Evolutionary conservation across 129 eudicot species (phyloP), one percentile per base, ranked within the genome.

Genomic region (Lonicera japonica): DNA sequence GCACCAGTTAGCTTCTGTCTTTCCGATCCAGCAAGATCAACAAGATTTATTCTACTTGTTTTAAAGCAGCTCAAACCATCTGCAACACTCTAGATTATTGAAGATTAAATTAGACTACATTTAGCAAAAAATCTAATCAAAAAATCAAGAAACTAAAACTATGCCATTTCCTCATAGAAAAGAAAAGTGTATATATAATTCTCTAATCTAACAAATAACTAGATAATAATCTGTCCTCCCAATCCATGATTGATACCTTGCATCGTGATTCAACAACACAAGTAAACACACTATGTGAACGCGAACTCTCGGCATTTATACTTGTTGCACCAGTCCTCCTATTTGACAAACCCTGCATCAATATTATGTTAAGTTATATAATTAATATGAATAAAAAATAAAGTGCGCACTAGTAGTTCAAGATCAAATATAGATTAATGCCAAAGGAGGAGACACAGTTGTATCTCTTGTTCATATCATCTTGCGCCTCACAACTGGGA

Each of bases 11-110:
- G 73, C 70, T 92, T 92, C 68, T 92, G 98, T 54, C 98, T 92
- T 77, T 92, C 98, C 23, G 96, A 92, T 53, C 98, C 98, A 34
- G 98, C 98, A 78, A 92, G 95, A 70, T 92, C 98, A 74, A 92
- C 98, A 64, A 92, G 86, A 65, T 92, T 92, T 61, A 92, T 92
- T 78, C 87, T 82, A 67, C 98, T 92, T 20, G 83, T 82, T 74
- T 87, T 92, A 43, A 87, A 74, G 71, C 86, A 73, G 82, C 90
- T 87, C 56, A 92, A 61, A 39, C 98, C 96, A 76, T 85, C 98
- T 39, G 79, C 70, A 5, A 66, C 8, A 58, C 86, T 83, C 98
- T 92, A 75, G 45, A 82, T 56, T 46, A 54, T 64, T 51, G 50
- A 63, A 69, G 65, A 62, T 54, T 10, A 29, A 13, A 36, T 56